Evolutionary conservation across 371 early-diverging fungal species (phyloP).

Genomic region (Haplosporangium sp.): DNA sequence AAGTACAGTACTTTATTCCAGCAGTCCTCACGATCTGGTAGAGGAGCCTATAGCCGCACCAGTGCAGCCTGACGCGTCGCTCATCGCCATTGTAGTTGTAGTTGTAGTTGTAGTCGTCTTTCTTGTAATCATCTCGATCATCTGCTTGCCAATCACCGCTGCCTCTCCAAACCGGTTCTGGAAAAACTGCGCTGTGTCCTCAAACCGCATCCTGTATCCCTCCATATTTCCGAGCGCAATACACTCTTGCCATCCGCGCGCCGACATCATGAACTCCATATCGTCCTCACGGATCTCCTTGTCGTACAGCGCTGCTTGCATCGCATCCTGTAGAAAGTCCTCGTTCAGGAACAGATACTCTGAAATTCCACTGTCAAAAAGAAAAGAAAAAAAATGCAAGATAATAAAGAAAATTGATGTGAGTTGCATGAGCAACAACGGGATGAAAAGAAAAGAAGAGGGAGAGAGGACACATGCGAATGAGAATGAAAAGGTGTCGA

Average conservation of each 20-base stretch:
- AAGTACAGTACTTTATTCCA: too few relatives aligned
- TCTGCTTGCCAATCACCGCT: slow-evolving; percentile 74
- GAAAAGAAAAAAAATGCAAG: neutral
- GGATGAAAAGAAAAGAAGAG: neutral
- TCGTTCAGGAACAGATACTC: slow-evolving; percentile 89
- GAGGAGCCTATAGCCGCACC: neutral
- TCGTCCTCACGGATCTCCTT: slow-evolving; percentile 91
- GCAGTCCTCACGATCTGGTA: too few relatives aligned
- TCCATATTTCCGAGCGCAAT: slow-evolving; percentile 87
- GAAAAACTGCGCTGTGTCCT: slow-evolving; percentile 85
- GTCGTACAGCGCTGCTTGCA: slow-evolving; percentile 84
- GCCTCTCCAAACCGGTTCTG: slow-evolving; percentile 79
- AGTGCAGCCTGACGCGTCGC: neutral
- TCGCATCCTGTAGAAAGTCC: slow-evolving; percentile 83
- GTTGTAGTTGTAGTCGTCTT: slow-evolving; percentile 44
- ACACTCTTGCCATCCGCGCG: slow-evolving; percentile 93
- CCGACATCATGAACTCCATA: slow-evolving; percentile 91
- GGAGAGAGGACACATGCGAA: neutral
- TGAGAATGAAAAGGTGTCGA: neutral
- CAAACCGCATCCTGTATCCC: slow-evolving; percentile 86
- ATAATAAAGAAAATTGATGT: neutral
- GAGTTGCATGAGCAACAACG: neutral
- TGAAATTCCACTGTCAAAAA: slow-evolving; percentile 76
- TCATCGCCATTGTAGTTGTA: neutral
- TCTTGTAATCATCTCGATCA: slow-evolving; percentile 72